These are phyloP conservation scores for Mortierella claussenii DNA, from an alignment of 192 early-diverging fungal genomes.

Conservation along the genomic window DNA sequence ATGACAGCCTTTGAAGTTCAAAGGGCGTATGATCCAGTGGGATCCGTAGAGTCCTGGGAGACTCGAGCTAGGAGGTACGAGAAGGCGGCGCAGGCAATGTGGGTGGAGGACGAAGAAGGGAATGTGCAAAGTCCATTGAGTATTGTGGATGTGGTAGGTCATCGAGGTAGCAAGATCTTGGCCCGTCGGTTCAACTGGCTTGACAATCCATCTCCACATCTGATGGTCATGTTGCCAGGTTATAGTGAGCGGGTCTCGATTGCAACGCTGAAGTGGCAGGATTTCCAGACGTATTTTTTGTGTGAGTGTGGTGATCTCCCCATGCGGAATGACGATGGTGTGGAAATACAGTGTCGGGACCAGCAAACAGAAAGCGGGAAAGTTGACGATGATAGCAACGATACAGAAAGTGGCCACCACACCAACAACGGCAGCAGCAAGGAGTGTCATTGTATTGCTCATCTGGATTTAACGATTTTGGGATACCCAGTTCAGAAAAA, in stretches of 20 bases:
- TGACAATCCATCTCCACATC: constrained; percentile 33
- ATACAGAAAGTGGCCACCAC: not conserved
- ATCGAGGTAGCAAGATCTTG: constrained; percentile 26
- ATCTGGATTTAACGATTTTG: not conserved
- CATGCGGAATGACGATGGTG: not conserved
- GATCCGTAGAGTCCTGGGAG: not conserved
- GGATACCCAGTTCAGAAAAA: constrained; percentile 11
- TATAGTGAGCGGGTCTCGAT: not conserved
- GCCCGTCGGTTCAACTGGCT: constrained; percentile 25
- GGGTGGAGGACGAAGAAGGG: not conserved
- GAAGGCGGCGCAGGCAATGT: constrained; percentile 1
- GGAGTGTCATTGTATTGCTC: constrained; percentile 2
- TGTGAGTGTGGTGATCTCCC: constrained; percentile 40
- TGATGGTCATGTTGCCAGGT: constrained; percentile 27
- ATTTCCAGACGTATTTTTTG: constrained; percentile 27
- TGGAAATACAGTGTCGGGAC: not conserved
- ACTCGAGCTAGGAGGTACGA: not conserved
- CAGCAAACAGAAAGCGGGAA: no score
- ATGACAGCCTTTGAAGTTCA: not conserved
- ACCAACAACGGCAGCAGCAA: not conserved
- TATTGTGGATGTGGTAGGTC: constrained; percentile 17
- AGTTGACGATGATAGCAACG: no score
- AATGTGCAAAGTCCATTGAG: not conserved
- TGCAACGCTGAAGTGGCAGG: constrained; percentile 13
- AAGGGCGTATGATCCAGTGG: not conserved